These are phyloP conservation scores for Aciculosporium take DNA, from an alignment of 2,329 filamentous ascomycete species.

Conservation along the genomic window DNA sequence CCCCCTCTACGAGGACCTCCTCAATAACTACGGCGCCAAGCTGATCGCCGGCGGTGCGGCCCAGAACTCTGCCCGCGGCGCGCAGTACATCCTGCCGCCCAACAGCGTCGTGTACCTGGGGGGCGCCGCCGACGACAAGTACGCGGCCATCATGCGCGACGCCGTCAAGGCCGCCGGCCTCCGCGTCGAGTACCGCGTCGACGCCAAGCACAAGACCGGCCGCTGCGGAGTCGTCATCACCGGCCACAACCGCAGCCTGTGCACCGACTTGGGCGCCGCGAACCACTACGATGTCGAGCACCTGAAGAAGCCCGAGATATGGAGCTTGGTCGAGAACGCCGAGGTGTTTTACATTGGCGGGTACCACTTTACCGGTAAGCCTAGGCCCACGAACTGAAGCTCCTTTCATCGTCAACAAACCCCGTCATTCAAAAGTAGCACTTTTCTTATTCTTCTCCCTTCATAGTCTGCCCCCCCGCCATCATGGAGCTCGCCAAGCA, in stretches of 20 bases:
- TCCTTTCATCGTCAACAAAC: too few relatives aligned
- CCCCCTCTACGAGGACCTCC: conserved; percentile 80
- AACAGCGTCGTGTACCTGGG: conserved; percentile 90
- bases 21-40: conserved; percentile 84
- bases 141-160: conserved; percentile 73
- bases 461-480: conserved; percentile 67
- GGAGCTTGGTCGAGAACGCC: conserved; percentile 79
- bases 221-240: conserved; percentile 96
- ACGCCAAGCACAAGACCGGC: conserved; percentile 70
- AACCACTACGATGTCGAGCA: conserved; percentile 96
- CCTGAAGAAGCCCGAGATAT: conserved; percentile 80
- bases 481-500: conserved; percentile 84
- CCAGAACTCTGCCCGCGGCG: conserved; percentile 93
- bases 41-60: conserved; percentile 91
- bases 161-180: conserved; percentile 80
- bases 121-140: conserved; percentile 90
- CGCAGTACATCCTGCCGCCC: conserved; percentile 83
- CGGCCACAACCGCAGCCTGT: conserved; percentile 86
- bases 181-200: conserved; percentile 87
- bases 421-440: background rate
- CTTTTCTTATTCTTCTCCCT: background rate
- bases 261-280: conserved; percentile 87
- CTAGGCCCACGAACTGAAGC: too few relatives aligned
- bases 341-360: conserved; percentile 87
- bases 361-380: conserved; percentile 71